Conservation (phyloP, 2,329 filamentous ascomycete species). For the Capronia epimyces region DNA sequence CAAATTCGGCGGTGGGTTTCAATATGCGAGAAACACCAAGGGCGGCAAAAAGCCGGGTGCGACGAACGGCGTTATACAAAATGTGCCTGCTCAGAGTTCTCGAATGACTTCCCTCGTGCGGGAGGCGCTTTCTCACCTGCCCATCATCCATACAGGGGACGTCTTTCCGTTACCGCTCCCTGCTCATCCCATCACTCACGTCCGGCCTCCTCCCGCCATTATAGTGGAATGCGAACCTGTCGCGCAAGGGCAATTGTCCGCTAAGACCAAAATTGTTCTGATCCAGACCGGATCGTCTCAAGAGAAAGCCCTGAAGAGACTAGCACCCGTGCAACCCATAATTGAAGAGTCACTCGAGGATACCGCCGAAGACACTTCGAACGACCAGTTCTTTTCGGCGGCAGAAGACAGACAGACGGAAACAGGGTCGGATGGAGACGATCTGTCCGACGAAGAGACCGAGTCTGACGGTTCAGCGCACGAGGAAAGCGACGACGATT, state of each 20-base stretch:
- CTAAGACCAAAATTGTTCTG: conserved; percentile 77
- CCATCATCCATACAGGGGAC: conserved; percentile 78
- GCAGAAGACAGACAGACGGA: conserved; percentile 64
- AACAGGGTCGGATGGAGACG: conserved; percentile 46
- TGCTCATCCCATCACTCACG: conserved; percentile 79
- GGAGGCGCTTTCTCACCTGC: conserved; percentile 65
- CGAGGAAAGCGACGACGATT: conserved; percentile 67
- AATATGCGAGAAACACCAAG: conserved; percentile 26
- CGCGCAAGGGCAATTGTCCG: conserved; percentile 72
- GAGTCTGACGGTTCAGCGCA: conserved; percentile 50
- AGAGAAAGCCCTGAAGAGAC: conserved; percentile 40
- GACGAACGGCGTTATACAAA: conserved; percentile 17
- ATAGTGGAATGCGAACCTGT: conserved; percentile 94
- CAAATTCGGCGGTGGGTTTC: conserved; percentile 63
- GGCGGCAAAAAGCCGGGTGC: conserved; percentile 14
- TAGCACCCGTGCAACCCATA: conserved; percentile 46
- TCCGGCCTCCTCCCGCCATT: conserved; percentile 75
- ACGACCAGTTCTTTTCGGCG: conserved; percentile 88
- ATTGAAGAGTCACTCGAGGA: conserved; percentile 57
- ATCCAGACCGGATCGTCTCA: conserved; percentile 48
- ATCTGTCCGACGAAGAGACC: conserved; percentile 55
- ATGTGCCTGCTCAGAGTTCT: conserved; percentile 18
- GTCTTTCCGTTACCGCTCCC: conserved; percentile 70
- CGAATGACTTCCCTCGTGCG: conserved; percentile 54
- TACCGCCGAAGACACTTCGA: conserved; percentile 73